Base-by-base conservation (phyloP, 805 yeast genomes). In the Candida berthetii region DNA sequence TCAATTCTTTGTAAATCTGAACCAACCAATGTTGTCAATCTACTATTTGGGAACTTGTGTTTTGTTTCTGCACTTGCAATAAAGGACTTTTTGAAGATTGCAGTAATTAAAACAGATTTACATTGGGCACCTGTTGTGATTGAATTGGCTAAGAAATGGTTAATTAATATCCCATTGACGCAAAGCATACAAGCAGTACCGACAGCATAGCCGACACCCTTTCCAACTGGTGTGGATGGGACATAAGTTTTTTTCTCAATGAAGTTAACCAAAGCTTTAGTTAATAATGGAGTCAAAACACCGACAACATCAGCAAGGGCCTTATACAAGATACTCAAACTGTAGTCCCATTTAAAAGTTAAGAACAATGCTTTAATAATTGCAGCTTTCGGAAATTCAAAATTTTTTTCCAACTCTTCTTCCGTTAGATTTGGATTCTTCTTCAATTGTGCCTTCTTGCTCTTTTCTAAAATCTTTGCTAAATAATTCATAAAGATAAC, bases 1-100 rank as follows among this genome's bases (percentile, higher is more conserved):
- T 85, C 93, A 40, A 86, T 72, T 51, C 91, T 74, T 15, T 86
- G 74, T 34, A 85, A 67, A 58, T 86, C 95, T 4, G 90, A 80
- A 31, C 90, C 82, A 70, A 87, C 70, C 58, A 85, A 56, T 5
- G 88, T 78, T 13, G 95, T 84, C 44, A 86, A 70, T 41, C 71
- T 74, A 24, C 89, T 80, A 15, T 77, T 63, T 0, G 89, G 71
- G 54, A 58, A 84, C 37, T 66, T 61, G 48, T 72, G 72, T 41
- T 72, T 71, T 2, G 88, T 70, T 38, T 65, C 61, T 5, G 78
- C 71, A 46, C 73, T 72, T 11, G 85, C 66, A 36, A 55, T 65
- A 48, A 85, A 74, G 0, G 89, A 71, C 54, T 86, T 86, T 41
- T 76, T 77, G 38, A 83, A 65, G 24, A 85, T 55, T 3, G 81